These are phyloP conservation scores for Astraeus odoratus DNA, from an alignment of 768 basidiomycete species.

Conservation along the genomic window DNA sequence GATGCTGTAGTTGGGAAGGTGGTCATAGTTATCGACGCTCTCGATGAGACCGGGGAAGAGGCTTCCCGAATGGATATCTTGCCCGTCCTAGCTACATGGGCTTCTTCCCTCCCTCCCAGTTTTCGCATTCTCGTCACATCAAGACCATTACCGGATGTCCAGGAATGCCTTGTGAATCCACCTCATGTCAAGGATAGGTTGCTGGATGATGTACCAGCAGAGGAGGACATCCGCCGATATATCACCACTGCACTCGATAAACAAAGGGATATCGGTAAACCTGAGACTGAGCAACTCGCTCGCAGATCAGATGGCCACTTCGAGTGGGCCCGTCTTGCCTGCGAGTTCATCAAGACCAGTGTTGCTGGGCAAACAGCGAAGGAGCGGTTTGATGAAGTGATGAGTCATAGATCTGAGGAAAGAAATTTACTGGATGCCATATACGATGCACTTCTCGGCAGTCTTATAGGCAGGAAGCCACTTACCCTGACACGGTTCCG, in stretches of 20 bases:
- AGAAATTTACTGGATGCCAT: neutral
- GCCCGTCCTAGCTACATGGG: neutral
- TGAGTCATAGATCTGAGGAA: neutral
- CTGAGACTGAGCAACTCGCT: neutral
- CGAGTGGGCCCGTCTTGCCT: constrained; percentile 5
- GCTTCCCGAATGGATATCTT: constrained; percentile 9
- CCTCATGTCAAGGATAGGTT: neutral
- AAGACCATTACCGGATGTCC: neutral
- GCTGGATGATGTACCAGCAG: neutral
- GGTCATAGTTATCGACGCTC: constrained; percentile 20
- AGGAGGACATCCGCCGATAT: neutral
- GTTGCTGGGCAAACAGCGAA: neutral
- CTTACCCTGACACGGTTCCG: neutral
- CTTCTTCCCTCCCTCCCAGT: neutral
- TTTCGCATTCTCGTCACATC: constrained; percentile 8
- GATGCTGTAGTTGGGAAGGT: constrained; percentile 13
- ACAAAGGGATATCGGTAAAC: neutral
- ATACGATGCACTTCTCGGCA: neutral
- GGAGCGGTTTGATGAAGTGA: neutral
- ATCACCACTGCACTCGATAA: neutral
- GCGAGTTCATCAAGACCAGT: neutral
- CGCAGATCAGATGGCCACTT: neutral
- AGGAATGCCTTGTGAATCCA: neutral
- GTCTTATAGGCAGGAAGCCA: neutral
- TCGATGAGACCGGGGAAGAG: constrained; percentile 11